These are phyloP conservation scores for Epicoccum sorghinum DNA, from an alignment of 2,329 filamentous ascomycete species.

Conservation along the genomic window DNA sequence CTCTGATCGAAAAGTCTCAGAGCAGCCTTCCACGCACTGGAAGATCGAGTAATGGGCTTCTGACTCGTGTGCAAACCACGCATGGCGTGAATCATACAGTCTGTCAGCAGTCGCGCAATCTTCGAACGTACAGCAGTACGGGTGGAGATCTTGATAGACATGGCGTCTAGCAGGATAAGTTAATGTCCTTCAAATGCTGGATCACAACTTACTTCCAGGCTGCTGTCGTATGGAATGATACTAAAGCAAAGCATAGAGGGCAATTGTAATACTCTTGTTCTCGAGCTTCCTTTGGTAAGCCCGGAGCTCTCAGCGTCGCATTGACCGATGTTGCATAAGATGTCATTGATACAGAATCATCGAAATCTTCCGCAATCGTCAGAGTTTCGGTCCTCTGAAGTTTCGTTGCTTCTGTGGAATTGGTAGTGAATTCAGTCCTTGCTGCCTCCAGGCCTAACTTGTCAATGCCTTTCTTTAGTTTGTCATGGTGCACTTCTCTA, in stretches of 20 bases:
- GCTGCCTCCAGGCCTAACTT: slow-evolving; percentile 25
- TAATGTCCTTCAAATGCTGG: no score
- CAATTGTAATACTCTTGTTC: slow-evolving; percentile 38
- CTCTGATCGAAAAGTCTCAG: neutral
- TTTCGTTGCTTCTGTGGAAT: slow-evolving; percentile 26
- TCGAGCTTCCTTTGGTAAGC: slow-evolving; percentile 28
- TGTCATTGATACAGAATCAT: slow-evolving; percentile 32
- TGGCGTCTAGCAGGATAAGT: slow-evolving; percentile 12
- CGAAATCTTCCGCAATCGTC: slow-evolving; percentile 17
- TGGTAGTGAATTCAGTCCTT: slow-evolving; percentile 24
- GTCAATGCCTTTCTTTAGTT: slow-evolving; percentile 32
- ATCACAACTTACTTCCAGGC: slow-evolving; percentile 23
- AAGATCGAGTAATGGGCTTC: slow-evolving; percentile 25
- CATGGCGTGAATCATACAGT: slow-evolving; percentile 27
- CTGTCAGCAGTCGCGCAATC: slow-evolving; percentile 26
- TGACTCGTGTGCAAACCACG: slow-evolving; percentile 33
- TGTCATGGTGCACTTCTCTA: slow-evolving; percentile 39
- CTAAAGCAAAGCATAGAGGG: slow-evolving; percentile 37
- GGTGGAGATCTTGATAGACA: slow-evolving; percentile 32
- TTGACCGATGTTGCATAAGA: slow-evolving; percentile 35
- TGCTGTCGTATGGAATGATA: slow-evolving; percentile 21
- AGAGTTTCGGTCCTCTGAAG: slow-evolving; percentile 5
- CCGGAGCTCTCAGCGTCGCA: slow-evolving; percentile 28
- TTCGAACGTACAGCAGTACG: slow-evolving; percentile 32
- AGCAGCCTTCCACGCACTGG: slow-evolving; percentile 23